A percentile compares a stretch with the other conserved stretches of the same genome.
Conservation (phyloP, 129 eudicot species). For the Pulicaria dysenterica region DNA sequence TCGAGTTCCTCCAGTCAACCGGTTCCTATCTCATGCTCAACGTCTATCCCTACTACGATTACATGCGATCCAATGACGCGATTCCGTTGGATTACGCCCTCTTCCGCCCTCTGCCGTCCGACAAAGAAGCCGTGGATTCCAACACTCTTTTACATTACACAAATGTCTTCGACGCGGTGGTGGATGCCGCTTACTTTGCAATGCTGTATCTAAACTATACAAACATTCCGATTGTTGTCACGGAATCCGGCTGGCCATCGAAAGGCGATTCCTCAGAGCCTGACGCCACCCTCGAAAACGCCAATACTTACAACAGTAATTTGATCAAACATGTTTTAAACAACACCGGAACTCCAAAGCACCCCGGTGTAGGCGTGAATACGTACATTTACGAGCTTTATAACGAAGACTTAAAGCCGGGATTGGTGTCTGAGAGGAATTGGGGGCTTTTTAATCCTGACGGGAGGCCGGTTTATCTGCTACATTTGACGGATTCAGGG, state of each 20-base stretch:
- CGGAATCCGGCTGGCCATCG: conserved; percentile 52
- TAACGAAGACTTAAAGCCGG: conserved; percentile 73
- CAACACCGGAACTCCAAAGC: conserved; percentile 88
- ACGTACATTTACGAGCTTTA: conserved; percentile 85
- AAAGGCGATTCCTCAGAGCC: conserved; percentile 36
- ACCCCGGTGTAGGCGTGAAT: conserved; percentile 64
- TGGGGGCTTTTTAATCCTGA: conserved; percentile 79
- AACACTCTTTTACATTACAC: conserved; percentile 45
- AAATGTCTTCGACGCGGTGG: conserved; percentile 40
- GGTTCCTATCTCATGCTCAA: conserved; percentile 41
- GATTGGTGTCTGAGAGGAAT: conserved; percentile 62
- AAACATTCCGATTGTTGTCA: conserved; percentile 38
- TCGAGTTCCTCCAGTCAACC: conserved; percentile 37
- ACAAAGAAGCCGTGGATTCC: conserved; percentile 37
- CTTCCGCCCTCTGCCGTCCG: conserved; percentile 37
- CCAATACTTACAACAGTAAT: conserved; percentile 37
- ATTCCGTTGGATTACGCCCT: conserved; percentile 52
- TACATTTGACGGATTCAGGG: conserved; percentile 73
- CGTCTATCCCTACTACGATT: conserved; percentile 43
- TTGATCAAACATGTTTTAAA: conserved; percentile 54
- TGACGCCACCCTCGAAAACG: conserved; percentile 37
- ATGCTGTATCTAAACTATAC: conserved; percentile 44
- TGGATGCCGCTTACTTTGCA: conserved; percentile 46
- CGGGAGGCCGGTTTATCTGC: conserved; percentile 67
- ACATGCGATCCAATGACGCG: conserved; percentile 33